Evolutionary conservation across 2,329 filamentous ascomycete species (phyloP), one percentile per base, ranked within the genome.

Genomic region (Colletotrichum cereale): DNA sequence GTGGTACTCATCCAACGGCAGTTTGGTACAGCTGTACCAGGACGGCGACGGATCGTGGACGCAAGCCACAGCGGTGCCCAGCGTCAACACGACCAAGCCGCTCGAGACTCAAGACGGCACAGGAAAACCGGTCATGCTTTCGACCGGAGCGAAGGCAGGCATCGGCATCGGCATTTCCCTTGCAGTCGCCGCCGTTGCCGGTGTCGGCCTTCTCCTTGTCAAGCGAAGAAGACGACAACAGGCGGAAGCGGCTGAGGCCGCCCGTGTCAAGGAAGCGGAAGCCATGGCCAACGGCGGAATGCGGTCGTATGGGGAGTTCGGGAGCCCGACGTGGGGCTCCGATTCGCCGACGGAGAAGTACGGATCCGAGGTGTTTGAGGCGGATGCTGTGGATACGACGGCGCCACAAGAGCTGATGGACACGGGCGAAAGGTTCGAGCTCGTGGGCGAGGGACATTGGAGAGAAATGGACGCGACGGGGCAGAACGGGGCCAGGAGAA

Each of bases 161-260:
- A 86, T 91, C 11, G 88, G 85, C 6, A 81, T 86, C 1, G 88
- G 87, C n/a, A 83, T 86, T 5, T 82, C 85, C 1, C 76, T 87
- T 0, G 86, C 80, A 31, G 82, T 80, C 1, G 79, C 82, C 3
- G 58, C 84, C 10, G 48, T 88, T 16, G 78, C 87, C 44, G 86
- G 82, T 3, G 75, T 75, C 3, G 73, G 84, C n/a, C 80, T 83
- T 0, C 89, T 85, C 84, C 80, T 87, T 66, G 87, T 84, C 70
- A 65, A 88, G 31, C 78, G 80, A 34, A 82, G 81, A 31, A 76
- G 82, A 14, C 81, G 83, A 24, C 77, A 76, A 42, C 75, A 76
- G 58, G 75, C 77, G 50, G 74, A 82, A 0, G 24, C 82, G 26
- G 75, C 71, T 6, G 44, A 71, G 42, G 62, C 56, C 6, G 67